A percentile compares a stretch with the other conserved stretches of the same genome.
phyloP scores from a whole-genome alignment of 140 eudicot genomes.

The Anethum foeniculum region DNA sequence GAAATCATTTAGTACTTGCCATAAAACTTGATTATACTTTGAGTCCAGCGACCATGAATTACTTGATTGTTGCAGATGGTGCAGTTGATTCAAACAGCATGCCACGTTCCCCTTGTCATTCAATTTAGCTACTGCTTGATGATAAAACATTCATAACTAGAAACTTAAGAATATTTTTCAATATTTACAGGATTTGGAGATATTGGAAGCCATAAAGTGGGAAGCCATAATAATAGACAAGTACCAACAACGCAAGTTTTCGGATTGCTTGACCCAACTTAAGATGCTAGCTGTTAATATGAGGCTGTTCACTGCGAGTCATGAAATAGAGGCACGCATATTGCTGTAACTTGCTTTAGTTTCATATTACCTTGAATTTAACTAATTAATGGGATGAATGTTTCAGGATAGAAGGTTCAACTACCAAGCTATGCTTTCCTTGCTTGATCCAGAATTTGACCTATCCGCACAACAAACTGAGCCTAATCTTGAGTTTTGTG shows the following conservation, averaged over 20 bases:
- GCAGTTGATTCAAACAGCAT: neutral
- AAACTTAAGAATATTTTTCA: neutral
- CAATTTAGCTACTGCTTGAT: neutral
- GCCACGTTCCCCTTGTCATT: neutral
- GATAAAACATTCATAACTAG: neutral
- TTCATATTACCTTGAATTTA: neutral
- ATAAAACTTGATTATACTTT: neutral
- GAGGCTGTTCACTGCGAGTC: slow-evolving; percentile 30
- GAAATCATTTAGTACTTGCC: neutral
- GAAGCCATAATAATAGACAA: slow-evolving; percentile 34
- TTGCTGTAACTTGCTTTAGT: neutral
- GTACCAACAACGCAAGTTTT: slow-evolving; percentile 25
- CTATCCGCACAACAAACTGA: slow-evolving; percentile 11
- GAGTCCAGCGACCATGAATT: neutral
- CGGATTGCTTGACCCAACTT: slow-evolving; percentile 8
- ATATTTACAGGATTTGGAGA: slow-evolving; percentile 25
- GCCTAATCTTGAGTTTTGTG: slow-evolving; percentile 3
- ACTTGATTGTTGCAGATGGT: neutral
- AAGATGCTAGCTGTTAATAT: slow-evolving; percentile 25
- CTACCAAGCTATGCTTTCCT: slow-evolving; percentile 24
- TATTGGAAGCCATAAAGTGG: slow-evolving; percentile 31
- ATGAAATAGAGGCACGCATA: slow-evolving; percentile 22
- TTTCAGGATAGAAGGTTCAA: slow-evolving; percentile 29
- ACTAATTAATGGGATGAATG: slow-evolving; percentile 1
- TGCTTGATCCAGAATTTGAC: slow-evolving; percentile 29